A percentile compares a stretch with the other conserved stretches of the same genome.
Evolutionary conservation across 1,284 basidiomycete species (phyloP).

Genomic region (Coniferiporia sulphurascens): DNA sequence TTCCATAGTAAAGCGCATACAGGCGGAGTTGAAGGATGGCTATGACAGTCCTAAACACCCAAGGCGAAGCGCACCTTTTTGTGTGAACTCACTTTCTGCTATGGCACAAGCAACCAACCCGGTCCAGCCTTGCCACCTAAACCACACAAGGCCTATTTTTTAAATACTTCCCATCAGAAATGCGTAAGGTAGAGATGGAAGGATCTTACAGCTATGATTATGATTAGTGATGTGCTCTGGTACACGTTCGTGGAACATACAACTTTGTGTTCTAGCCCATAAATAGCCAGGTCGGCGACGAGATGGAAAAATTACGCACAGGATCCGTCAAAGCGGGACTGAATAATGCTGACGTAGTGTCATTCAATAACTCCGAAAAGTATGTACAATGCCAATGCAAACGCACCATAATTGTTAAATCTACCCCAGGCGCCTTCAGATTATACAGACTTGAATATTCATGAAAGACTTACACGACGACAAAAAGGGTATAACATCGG

Average conservation of each 20-base stretch:
- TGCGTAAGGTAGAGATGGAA: constrained; percentile 7
- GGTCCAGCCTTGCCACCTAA: constrained; percentile 56
- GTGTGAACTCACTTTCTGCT: constrained; percentile 40
- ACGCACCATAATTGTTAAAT: constrained; percentile 46
- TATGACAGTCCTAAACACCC: constrained; percentile 21
- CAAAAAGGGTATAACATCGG: constrained; percentile 48
- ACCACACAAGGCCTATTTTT: constrained; percentile 38
- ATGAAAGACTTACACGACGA: constrained; percentile 39
- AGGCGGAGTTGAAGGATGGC: constrained; percentile 57
- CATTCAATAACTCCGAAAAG: background rate
- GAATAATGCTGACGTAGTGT: constrained; percentile 29
- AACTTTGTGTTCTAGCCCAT: background rate
- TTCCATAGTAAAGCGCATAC: constrained; percentile 53
- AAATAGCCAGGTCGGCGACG: background rate
- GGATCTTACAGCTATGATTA: constrained; percentile 30
- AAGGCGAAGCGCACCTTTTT: background rate
- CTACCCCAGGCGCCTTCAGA: constrained; percentile 24
- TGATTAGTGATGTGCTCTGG: background rate
- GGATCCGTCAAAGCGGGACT: constrained; percentile 27
- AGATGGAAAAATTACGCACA: constrained; percentile 24
- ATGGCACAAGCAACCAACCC: constrained; percentile 47
- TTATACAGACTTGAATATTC: too few species aligned
- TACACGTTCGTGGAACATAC: background rate
- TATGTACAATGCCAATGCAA: background rate
- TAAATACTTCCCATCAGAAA: background rate